phyloP scores from a whole-genome alignment of 192 early-diverging fungal genomes.

The Linnemannia exigua region DNA sequence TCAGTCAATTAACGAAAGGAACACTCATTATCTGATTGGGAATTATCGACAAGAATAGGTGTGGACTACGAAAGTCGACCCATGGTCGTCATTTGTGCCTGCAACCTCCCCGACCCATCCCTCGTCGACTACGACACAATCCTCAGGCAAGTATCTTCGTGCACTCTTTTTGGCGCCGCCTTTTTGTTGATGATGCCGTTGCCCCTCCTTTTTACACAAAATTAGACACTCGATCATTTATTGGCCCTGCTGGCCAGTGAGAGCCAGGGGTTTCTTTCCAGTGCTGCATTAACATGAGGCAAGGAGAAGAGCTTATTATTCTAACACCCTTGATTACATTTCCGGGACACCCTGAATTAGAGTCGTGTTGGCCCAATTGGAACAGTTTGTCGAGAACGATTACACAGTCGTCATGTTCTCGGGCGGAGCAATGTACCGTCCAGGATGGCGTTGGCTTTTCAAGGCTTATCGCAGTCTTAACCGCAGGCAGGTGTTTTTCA shows the following conservation, averaged over 20 bases:
- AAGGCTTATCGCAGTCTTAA: constrained; percentile 86
- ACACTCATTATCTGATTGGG: background rate
- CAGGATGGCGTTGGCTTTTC: constrained; percentile 87
- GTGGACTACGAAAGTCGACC: constrained; percentile 88
- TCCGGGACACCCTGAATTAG: background rate
- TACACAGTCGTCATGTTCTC: constrained; percentile 93
- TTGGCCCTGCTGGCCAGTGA: background rate
- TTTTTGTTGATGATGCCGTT: background rate
- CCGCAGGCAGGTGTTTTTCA: constrained; percentile 71
- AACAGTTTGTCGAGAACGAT: constrained; percentile 91
- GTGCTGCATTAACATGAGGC: background rate
- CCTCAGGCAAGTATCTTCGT: constrained; percentile 67
- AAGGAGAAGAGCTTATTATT: background rate
- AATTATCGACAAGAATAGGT: constrained; percentile 62
- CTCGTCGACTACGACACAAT: constrained; percentile 88
- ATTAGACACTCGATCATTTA: background rate
- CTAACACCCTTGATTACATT: constrained; percentile 1
- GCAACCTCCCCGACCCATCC: constrained; percentile 89
- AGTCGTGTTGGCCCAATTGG: constrained; percentile 71
- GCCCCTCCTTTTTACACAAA: background rate
- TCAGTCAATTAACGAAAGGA: background rate
- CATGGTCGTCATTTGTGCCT: constrained; percentile 86
- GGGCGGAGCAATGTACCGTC: constrained; percentile 81
- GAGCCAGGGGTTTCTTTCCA: background rate
- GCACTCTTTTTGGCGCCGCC: background rate